Base-by-base conservation (phyloP, 768 basidiomycete species). In the Psilocybe tampanensis region DNA sequence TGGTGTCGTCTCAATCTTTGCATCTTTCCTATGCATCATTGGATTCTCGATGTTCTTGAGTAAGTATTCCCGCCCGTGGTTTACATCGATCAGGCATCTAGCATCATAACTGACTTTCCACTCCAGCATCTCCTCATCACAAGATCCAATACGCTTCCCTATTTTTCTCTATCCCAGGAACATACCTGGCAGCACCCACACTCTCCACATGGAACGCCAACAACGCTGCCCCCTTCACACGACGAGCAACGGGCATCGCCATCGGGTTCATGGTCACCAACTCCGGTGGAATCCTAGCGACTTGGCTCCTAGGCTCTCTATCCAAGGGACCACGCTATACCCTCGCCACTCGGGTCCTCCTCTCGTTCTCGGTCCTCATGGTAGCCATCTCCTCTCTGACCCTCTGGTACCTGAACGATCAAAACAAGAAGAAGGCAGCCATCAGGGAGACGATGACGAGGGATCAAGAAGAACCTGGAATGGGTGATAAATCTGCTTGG, bases 181-280 rank as follows among this genome's bases (percentile, higher is more conserved):
- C 77, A 1, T 86, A 86, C 66, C 70, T 77, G n/a, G 67, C 74
- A 1, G 83, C 80, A 2, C 84, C 85, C 2, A 73, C 84, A 0
- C 67, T 85, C 26, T 75, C 76, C 2, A 81, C 85, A 0, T 88
- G 86, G 86, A 70, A 74, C 52, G 79, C 85, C 11, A 87, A 88
- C 69, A 88, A 87, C 70, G 74, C 81, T 7, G 72, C 80, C 6
- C 86, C 86, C 0, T 75, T 84, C 58, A 69, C 76, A 42, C 74
- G 84, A 24, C 79, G 86, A 17, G 86, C 85, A 1, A 85, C 85
- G 0, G 73, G 80, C 32, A 75, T 86, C 49, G 85, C 85, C 17
- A 75, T 86, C 22, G 77, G 78, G 1, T 82, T 84, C 59, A 81
- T 82, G 60, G 75, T 81, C 75, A 81, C 81, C 21, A 86, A 86